Conservation (phyloP, 2,329 filamentous ascomycete species). For the Aspergillus caelatus region DNA sequence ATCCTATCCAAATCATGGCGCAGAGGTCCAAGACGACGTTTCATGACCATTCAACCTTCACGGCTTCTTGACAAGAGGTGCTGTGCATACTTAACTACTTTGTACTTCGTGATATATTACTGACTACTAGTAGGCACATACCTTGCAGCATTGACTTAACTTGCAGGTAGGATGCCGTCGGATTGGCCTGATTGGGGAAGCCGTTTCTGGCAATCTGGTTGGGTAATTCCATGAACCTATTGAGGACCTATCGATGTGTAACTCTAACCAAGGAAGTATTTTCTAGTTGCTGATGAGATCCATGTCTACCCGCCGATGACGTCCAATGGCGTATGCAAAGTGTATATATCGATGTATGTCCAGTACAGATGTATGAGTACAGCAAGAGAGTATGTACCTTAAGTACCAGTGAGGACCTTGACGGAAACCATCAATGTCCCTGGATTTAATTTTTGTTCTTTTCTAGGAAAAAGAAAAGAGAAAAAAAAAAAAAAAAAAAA, state of each 20-base stretch:
- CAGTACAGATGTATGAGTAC: not conserved
- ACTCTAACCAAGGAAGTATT: not conserved
- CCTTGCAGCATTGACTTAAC: not conserved
- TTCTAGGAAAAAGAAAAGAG: not conserved
- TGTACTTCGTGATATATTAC: not conserved
- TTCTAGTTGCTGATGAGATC: not conserved
- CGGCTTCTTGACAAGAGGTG: not conserved
- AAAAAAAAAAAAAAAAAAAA: not conserved
- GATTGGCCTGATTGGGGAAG: not conserved
- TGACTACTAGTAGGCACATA: not conserved
- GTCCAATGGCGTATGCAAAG: not conserved
- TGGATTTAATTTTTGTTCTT: not conserved
- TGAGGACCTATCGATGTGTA: not conserved
- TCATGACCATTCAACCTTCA: too few species aligned
- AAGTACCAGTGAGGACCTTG: not conserved
- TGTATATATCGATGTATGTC: not conserved
- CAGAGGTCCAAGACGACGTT: too few species aligned
- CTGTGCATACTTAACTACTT: not conserved
- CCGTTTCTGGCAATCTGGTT: not conserved
- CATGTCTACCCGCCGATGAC: not conserved
- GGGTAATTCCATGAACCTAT: not conserved
- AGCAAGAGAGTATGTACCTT: not conserved
- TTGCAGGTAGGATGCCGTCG: not conserved
- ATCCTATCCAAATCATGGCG: not conserved
- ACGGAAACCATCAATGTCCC: not conserved